These are phyloP conservation scores for Penicillium silybi DNA, from an alignment of 495 filamentous ascomycete genomes.

Conservation along the genomic window DNA sequence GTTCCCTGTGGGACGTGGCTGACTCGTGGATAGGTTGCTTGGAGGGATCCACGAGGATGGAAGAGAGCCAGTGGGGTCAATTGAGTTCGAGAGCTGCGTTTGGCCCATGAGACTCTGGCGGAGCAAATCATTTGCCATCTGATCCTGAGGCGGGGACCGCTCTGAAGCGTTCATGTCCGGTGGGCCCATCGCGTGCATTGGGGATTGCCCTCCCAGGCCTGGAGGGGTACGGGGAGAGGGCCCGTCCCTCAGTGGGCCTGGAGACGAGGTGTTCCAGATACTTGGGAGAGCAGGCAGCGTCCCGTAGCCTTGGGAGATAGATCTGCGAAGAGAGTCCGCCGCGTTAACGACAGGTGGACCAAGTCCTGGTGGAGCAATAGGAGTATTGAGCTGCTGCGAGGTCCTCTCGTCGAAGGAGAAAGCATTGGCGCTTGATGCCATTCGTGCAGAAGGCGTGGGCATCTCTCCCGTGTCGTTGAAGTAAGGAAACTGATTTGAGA, in stretches of 20 bases:
- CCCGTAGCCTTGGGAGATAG: slow-evolving; percentile 34
- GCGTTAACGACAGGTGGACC: slow-evolving; percentile 23
- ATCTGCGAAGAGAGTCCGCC: slow-evolving; percentile 21
- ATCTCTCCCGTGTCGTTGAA: slow-evolving; percentile 20
- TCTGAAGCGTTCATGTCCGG: slow-evolving; percentile 15
- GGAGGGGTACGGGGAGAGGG: slow-evolving; percentile 34
- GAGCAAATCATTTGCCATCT: slow-evolving; percentile 27
- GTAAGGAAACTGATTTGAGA: slow-evolving; percentile 26
- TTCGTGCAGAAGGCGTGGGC: slow-evolving; percentile 25
- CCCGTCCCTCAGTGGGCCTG: slow-evolving; percentile 28
- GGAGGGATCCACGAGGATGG: slow-evolving; percentile 27
- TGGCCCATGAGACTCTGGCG: slow-evolving; percentile 29
- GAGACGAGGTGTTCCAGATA: slow-evolving; percentile 45
- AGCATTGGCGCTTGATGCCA: slow-evolving; percentile 18
- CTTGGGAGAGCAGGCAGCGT: slow-evolving; percentile 34
- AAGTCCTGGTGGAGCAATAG: slow-evolving; percentile 39
- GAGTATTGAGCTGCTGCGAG: slow-evolving; percentile 21
- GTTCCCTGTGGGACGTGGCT: slow-evolving; percentile 14
- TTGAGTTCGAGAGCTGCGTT: slow-evolving; percentile 20
- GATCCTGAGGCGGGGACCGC: slow-evolving; percentile 24
- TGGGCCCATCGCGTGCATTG: slow-evolving; percentile 4
- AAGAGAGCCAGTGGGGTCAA: slow-evolving; percentile 20
- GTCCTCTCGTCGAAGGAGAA: slow-evolving; percentile 24
- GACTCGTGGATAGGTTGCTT: slow-evolving; percentile 16
- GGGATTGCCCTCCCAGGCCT: slow-evolving; percentile 28